phyloP scores from a whole-genome alignment of 371 early-diverging fungal genomes.

The Umbelopsis sp. region DNA sequence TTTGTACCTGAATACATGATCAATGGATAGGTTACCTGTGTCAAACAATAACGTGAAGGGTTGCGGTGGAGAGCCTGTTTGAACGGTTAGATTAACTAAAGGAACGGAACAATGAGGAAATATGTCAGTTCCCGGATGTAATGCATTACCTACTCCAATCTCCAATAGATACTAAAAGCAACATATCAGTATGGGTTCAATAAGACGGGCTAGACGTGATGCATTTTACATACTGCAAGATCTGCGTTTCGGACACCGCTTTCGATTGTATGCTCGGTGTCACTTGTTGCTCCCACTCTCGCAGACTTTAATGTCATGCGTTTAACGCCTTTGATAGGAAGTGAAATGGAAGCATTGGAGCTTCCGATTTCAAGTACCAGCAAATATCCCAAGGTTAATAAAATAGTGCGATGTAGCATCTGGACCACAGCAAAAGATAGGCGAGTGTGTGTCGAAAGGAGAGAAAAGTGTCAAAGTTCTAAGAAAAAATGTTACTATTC shows the following conservation, averaged over 20 bases:
- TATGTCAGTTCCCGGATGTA: neutral
- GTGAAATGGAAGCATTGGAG: slow-evolving; percentile 5
- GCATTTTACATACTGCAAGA: slow-evolving; percentile 23
- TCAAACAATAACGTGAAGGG: slow-evolving; percentile 46
- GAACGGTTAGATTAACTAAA: neutral
- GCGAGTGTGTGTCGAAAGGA: neutral
- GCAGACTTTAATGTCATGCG: slow-evolving; percentile 19
- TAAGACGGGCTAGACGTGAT: neutral
- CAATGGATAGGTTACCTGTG: slow-evolving; percentile 26
- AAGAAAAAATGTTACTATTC: neutral
- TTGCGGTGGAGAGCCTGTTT: slow-evolving; percentile 46
- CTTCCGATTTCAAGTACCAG: neutral
- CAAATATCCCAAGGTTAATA: slow-evolving; percentile 5
- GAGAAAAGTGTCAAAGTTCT: neutral
- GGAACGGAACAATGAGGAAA: neutral
- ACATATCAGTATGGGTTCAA: neutral
- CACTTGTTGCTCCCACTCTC: neutral
- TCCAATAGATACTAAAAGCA: slow-evolving; percentile 41
- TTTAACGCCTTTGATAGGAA: slow-evolving; percentile 30
- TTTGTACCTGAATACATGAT: neutral
- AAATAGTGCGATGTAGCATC: neutral
- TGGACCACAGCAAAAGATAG: neutral
- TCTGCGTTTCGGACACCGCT: slow-evolving; percentile 33
- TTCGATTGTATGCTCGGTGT: slow-evolving; percentile 18
- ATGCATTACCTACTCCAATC: slow-evolving; percentile 35